Conservation (phyloP, 78 protist genomes). For the Carpediemonas membranifera region DNA sequence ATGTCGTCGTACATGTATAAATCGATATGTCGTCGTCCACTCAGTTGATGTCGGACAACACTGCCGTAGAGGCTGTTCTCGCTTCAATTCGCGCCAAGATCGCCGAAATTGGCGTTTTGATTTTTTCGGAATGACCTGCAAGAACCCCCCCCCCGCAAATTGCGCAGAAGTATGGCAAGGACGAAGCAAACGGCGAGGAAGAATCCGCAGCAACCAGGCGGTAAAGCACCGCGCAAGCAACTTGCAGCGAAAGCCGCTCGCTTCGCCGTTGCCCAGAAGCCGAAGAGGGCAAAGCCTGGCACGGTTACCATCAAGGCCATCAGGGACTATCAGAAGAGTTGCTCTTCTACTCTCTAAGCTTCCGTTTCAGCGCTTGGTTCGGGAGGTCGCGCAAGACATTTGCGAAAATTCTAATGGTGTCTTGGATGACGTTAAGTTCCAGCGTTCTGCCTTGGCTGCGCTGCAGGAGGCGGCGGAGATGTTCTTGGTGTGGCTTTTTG, state of each 20-base stretch:
- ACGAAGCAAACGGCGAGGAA: slow-evolving; percentile 64
- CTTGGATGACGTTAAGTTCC: slow-evolving; percentile 67
- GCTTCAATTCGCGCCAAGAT: too few relatives aligned
- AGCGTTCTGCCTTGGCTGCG: slow-evolving; percentile 72
- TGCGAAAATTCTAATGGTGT: too few relatives aligned
- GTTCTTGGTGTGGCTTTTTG: too few relatives aligned
- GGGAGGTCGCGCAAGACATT: slow-evolving; percentile 68
- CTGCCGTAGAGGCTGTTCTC: too few relatives aligned
- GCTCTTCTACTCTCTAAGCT: too few relatives aligned
- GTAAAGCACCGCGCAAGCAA: slow-evolving; percentile 59
- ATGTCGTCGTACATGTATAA: too few relatives aligned
- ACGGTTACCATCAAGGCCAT: slow-evolving; percentile 81
- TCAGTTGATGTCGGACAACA: too few relatives aligned
- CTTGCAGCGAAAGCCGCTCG: slow-evolving; percentile 43
- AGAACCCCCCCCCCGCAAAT: background rate
- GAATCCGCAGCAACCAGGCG: slow-evolving; percentile 40
- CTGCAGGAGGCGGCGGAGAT: too few relatives aligned
- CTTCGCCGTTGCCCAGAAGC: slow-evolving; percentile 15
- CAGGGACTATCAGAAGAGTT: slow-evolving; percentile 73
- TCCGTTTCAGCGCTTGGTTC: slow-evolving; percentile 72
- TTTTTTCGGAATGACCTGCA: too few relatives aligned
- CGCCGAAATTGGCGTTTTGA: too few relatives aligned
- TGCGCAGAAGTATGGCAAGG: slow-evolving; percentile 35
- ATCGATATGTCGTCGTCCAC: too few relatives aligned
- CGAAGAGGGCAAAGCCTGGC: background rate